Evolutionary conservation across 768 basidiomycete genomes (phyloP), one percentile per base, ranked within the genome.

Genomic region (Holtermannia corniformis): DNA sequence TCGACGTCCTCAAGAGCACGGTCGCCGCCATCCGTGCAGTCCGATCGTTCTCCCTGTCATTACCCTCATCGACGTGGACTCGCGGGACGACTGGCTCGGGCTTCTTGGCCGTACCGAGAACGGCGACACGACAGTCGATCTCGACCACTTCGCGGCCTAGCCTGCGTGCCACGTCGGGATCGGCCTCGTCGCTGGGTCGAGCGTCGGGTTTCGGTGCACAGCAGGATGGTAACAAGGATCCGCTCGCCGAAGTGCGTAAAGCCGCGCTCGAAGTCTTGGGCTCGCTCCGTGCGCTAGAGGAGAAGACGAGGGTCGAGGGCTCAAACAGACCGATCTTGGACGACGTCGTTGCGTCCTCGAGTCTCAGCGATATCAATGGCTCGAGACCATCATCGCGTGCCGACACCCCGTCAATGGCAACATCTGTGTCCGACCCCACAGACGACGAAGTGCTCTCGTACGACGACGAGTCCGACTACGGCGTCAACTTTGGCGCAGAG

Each of bases 201-300:
- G 20, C 19, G 61, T 22, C 59, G 60, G 47, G 43, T 7, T 40
- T 19, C n/a, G 27, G 43, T 2, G 28, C 24, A 3, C 13, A 23
- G 16, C 26, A 16, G 1, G 21, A 14, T 14, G 49, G 23, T 19
- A 42, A 56, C 20, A 52, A 52, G 11, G 67, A 68, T 51, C 82
- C 84, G 1, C 73, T 88, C 16, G 77, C 79, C 1, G 75, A 81
- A 45, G 82, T 96, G 49, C 78, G 92, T 21, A 80, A 80, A 47
- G 79, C 83, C 0, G 88, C 89, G 1, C 73, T 96, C 49, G 90
- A 91, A 55, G 86, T 95, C 0, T 79, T 97, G 25, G 78, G 83
- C 4, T 77, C 81, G 37, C 78, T 97, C 41, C 79, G 88, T 32
- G 82, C 81, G 25, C 73, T 96, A 19, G 93, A 96, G 68, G 88